Evolutionary conservation across 2,329 filamentous ascomycete genomes (phyloP), one percentile per base, ranked within the genome.

Genomic region (Ophiostoma himal-ulmi): DNA sequence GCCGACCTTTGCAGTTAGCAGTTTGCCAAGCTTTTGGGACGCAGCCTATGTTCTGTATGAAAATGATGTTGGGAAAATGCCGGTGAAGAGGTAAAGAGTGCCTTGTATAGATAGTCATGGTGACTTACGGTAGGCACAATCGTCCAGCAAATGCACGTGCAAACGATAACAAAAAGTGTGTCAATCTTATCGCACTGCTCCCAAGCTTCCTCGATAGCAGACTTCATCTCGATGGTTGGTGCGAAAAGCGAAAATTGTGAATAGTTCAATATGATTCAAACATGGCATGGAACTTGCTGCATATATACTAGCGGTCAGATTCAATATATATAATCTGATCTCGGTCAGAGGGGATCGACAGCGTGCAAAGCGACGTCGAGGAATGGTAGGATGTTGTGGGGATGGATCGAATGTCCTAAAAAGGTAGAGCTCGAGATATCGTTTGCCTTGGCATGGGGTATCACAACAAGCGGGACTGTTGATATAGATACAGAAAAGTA

Each of bases 71-170:
- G 30, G 4, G n/a, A 54, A 8, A 22, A n/a, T 10, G 30, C 26
- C 20, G 14, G 2, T n/a, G 48, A 17, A 52, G 8, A 3, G 4
- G 48, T n/a, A 8, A 11, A 17, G 52, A 57, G 10, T 57, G 20
- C n/a, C 2, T 57, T 10, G 30, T 30, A 22, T 13, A 8, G 20
- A 4, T 4, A 60, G 34, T 8, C 8, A 14, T 20, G 30, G 30
- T 34, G 60, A 65, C 62, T 11, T 8, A 65, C 71, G 30, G 65
- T 68, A 3, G 69, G 71, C 11, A 72, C 54, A 62, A 72, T 72
- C 8, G 67, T 69, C 71, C 71, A 72, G 65, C 71, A 70, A 11
- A 70, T 72, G 60, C 39, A 48, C 0, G 69, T 72, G 68, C 71
- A 72, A 64, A 70, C 6, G 6, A 72, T 48, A 3, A 72, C 69